Evolutionary conservation across 768 basidiomycete species (phyloP), one percentile per base, ranked within the genome.

Genomic region (Tulasnella sp.): DNA sequence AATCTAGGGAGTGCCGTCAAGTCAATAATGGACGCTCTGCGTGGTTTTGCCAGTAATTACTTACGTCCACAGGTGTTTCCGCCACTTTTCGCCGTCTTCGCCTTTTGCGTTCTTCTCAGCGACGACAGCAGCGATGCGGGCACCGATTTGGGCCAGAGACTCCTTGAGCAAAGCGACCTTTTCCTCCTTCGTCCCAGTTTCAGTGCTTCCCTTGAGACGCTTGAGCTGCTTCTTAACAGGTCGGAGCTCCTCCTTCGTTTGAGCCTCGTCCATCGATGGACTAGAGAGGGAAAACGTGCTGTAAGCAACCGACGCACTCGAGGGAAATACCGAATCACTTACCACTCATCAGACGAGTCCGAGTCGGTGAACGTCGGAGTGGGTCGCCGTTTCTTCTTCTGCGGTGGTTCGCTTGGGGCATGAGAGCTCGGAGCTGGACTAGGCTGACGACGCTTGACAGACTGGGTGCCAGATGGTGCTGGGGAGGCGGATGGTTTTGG

Each of bases 161-260:
- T 98, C 96, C 85, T 99, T 99, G 83, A 99, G 88, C 72, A 97
- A 95, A 0, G 93, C 92, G 83, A 99, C 95, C 86, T 99, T 99
- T 85, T 98, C 95, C 83, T 98, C 97, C 83, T 97, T 90, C 80
- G 93, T 93, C 89, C 98, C 93, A 82, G 96, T 93, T 82, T 96
- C 96, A 37, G 96, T 97, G 18, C 95, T 95, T 72, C 95, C 87
- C 86, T 98, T 99, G 58, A 99, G 89, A 88, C 96, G 93, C 93
- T 98, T 99, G 94, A 99, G 89, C 85, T 98, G 95, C 86, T 95
- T 95, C 89, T 99, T 99, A 80, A 98, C 98, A 11, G 98, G 98
- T 73, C 98, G 92, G 76, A 99, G 85, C 84, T 96, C 94, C 86
- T 98, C 96, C 86, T 99, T 99, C 22, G 97, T 97, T 14, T 93